Evolutionary conservation across 2,329 filamentous ascomycete species (phyloP).

Genomic region (Aspergillus tubingensis): DNA sequence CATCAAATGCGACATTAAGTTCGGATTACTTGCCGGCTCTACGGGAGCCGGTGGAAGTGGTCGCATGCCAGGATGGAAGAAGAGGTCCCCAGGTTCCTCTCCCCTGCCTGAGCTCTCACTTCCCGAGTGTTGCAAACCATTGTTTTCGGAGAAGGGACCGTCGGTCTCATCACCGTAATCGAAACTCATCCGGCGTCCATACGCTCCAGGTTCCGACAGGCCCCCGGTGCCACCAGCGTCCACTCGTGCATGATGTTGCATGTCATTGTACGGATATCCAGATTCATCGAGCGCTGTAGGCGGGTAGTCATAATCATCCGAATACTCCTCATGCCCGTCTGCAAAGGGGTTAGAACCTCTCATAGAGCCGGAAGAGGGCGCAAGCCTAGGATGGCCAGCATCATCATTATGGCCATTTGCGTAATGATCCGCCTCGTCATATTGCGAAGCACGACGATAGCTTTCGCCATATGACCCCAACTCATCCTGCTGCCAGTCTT

Average conservation of each 20-base stretch:
- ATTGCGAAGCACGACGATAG: constrained; percentile 63
- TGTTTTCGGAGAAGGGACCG: constrained; percentile 58
- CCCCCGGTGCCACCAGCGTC: constrained; percentile 92
- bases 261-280: constrained; percentile 59
- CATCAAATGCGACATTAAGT: constrained; percentile 49
- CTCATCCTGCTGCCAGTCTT: constrained; percentile 67
- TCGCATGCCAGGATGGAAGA: constrained; percentile 83
- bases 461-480: constrained; percentile 71
- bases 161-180: constrained; percentile 91
- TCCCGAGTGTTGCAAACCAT: constrained; percentile 46
- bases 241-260: constrained; percentile 66
- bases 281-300: constrained; percentile 50
- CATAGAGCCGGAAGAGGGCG: constrained; percentile 29
- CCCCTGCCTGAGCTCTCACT: constrained; percentile 69
- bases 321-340: constrained; percentile 29
- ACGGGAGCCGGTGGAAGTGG: constrained; percentile 67
- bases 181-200: constrained; percentile 73
- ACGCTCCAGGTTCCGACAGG: constrained; percentile 70
- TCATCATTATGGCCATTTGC: constrained; percentile 24
- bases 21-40: constrained; percentile 51
- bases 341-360: constrained; percentile 29
- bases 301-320: constrained; percentile 40
- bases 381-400: constrained; percentile 17
- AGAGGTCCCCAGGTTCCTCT: constrained; percentile 85
- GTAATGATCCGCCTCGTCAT: constrained; percentile 51